Evolutionary conservation across 768 basidiomycete genomes (phyloP).

Genomic region (Rubroboletus satanas): DNA sequence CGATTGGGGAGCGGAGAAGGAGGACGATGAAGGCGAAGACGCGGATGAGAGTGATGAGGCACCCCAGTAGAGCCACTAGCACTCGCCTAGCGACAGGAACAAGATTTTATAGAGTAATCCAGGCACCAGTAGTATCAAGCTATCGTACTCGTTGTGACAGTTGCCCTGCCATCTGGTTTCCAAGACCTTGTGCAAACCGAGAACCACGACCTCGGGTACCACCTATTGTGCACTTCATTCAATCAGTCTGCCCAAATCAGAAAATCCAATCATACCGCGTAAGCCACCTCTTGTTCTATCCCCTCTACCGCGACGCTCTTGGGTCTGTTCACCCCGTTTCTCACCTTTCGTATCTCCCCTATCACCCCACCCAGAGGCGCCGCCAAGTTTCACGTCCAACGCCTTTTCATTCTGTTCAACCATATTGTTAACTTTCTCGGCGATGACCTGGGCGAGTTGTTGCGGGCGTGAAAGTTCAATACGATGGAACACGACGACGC

Average conservation of each 20-base stretch:
- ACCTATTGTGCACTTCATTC: constrained; percentile 34
- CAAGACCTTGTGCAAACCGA: constrained; percentile 80
- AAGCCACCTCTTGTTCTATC: constrained; percentile 53
- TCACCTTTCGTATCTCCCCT: constrained; percentile 59
- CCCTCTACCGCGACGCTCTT: constrained; percentile 72
- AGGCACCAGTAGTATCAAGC: constrained; percentile 1
- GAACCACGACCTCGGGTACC: constrained; percentile 69
- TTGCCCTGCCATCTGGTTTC: constrained; percentile 65
- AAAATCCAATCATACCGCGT: constrained; percentile 44
- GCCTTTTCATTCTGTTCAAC: constrained; percentile 92
- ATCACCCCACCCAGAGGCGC: constrained; percentile 48
- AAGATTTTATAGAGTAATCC: neutral
- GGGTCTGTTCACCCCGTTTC: constrained; percentile 75
- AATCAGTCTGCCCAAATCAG: neutral
- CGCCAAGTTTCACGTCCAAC: constrained; percentile 80
- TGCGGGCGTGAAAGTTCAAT: constrained; percentile 85
- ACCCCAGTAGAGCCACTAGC: neutral
- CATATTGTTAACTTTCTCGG: constrained; percentile 82
- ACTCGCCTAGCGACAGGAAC: neutral
- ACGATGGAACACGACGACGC: constrained; percentile 90
- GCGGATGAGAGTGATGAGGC: constrained; percentile 10
- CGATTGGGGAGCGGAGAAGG: constrained; percentile 46
- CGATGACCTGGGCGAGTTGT: constrained; percentile 82
- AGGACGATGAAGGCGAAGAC: constrained; percentile 23
- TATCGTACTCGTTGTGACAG: constrained; percentile 21